A percentile compares a stretch with the other conserved stretches of the same genome.
These are phyloP conservation scores for Fraxinus velutina DNA, from an alignment of 305 asterid genomes.

Conservation along the genomic window DNA sequence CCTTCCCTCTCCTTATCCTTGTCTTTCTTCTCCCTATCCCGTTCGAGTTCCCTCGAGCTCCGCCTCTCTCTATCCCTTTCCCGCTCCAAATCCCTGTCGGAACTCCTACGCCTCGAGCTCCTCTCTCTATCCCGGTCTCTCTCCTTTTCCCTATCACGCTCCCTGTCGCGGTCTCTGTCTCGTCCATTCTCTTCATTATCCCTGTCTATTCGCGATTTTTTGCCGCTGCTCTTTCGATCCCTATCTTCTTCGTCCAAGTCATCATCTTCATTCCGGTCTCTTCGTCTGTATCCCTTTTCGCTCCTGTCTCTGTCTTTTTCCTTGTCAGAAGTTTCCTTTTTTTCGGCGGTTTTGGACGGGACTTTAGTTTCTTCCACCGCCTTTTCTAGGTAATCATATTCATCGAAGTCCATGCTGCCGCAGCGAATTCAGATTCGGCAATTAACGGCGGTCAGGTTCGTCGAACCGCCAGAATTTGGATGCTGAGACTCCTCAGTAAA, in stretches of 20 bases:
- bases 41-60: conserved; percentile 42
- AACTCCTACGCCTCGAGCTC: conserved; percentile 67
- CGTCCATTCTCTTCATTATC: conserved; percentile 59
- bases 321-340: conserved; percentile 43
- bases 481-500: background rate
- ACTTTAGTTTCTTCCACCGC: conserved; percentile 79
- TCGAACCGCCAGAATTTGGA: background rate
- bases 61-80: conserved; percentile 34
- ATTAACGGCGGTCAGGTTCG: background rate
- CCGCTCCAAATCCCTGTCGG: conserved; percentile 36
- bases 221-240: conserved; percentile 65
- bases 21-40: conserved; percentile 35
- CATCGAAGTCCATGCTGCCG: conserved; percentile 77
- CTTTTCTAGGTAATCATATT: conserved; percentile 91
- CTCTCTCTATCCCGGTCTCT: conserved; percentile 57
- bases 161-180: conserved; percentile 52
- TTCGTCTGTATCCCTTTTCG: conserved; percentile 68
- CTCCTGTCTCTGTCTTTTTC: conserved; percentile 57
- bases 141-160: conserved; percentile 28
- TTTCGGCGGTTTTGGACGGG: conserved; percentile 33
- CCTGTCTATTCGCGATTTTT: conserved; percentile 48
- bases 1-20: conserved; percentile 31
- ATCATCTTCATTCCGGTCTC: conserved; percentile 60
- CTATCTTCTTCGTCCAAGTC: conserved; percentile 55
- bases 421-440: background rate